Evolutionary conservation across 257 asterid species (phyloP), one percentile per base, ranked within the genome.

Genomic region (Gentiana dahurica): DNA sequence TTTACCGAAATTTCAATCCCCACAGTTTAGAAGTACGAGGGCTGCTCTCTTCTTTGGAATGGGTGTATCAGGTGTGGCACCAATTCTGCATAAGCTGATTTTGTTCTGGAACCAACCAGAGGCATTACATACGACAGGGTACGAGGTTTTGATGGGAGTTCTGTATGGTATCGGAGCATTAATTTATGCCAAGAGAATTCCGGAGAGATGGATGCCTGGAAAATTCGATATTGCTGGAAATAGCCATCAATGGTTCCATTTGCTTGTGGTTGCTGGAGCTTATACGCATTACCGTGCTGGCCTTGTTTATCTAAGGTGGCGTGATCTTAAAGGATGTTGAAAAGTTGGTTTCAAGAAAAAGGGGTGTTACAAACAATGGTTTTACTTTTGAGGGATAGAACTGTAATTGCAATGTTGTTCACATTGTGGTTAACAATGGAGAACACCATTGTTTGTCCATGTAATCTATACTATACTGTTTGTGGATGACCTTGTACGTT

Each of bases 151-250:
- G 83, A 88, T 92, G 99, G 99, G 97, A 37, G 45, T 55, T 0
- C 65, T 92, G 8, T 92, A 92, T 4, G 95, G 95, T 7, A 9
- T 79, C 1, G 97, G 97, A 38, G 99, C 97, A 0, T 49, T 89
- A 36, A 75, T 92, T 1, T 92, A 92, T 36, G 95, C 99, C 2
- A 66, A 70, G 95, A 65, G 95, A 51, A 58, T 85, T 38, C 99
- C 99, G 0, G 97, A 92, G 75, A 75, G 83, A 66, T 86, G 95
- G 99, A 83, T 70, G 91, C 99, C 97, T 0, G 99, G 99, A 35
- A 88, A 81, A 63, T 88, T 92, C 3, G 99, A 92, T 51, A 80
- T 92, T 8, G 95, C 92, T 0, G 99, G 99, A 6, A 88, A 84
- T 53, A 88, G 99, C 59, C 99, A 92, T 64, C 97, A 89, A 57